Conservation (phyloP, 306 rosid species). For the Quercus agrifolia region DNA sequence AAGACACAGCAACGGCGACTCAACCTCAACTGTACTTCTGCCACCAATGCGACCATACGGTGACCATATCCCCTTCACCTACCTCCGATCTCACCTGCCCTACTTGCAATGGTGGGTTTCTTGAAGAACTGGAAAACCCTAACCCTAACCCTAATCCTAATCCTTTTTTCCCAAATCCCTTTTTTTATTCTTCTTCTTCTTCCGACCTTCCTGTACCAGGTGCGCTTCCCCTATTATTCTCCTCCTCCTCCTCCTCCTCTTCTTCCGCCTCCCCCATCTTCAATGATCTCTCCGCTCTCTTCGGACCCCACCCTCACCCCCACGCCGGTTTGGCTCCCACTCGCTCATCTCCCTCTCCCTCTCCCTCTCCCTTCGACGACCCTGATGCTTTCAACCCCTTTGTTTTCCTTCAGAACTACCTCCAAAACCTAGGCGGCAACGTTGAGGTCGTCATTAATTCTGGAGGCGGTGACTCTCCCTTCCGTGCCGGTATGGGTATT, state of each 20-base stretch:
- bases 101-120: constrained; percentile 52
- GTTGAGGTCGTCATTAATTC: constrained; percentile 67
- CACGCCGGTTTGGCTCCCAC: constrained; percentile 27
- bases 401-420: constrained; percentile 63
- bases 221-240: constrained; percentile 42
- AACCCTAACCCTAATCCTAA: constrained; percentile 40
- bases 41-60: constrained; percentile 63
- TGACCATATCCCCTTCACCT: constrained; percentile 45
- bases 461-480: constrained; percentile 52
- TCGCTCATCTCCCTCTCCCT: too few species aligned
- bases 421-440: constrained; percentile 68
- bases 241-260: constrained; percentile 27
- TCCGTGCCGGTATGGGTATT: constrained; percentile 22
- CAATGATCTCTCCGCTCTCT: constrained; percentile 58
- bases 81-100: constrained; percentile 72
- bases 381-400: constrained; percentile 65
- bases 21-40: constrained; percentile 72
- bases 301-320: constrained; percentile 20
- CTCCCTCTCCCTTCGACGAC: constrained; percentile 39
- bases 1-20: constrained; percentile 23
- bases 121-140: constrained; percentile 71
- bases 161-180: constrained; percentile 25
- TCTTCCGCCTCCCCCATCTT: constrained; percentile 24
- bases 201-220: constrained; percentile 4
- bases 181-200: constrained; percentile 38